Evolutionary conservation across 331 rosid genomes (phyloP).

Genomic region (Malus hybrid): DNA sequence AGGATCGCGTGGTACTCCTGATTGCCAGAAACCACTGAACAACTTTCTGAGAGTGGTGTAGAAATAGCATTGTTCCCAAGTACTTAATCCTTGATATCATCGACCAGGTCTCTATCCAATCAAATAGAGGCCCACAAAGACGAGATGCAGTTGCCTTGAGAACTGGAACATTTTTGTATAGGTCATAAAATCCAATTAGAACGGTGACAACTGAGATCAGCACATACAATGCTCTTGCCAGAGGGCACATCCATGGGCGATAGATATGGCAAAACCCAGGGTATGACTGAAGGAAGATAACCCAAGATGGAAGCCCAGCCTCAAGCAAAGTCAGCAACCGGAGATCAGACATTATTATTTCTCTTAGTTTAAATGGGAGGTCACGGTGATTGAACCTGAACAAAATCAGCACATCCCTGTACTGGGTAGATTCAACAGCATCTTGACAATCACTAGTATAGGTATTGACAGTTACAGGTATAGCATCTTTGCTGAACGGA

Average conservation of each 20-base stretch:
- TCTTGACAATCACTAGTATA: conserved; percentile 25
- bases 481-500: conserved; percentile 37
- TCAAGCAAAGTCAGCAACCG: conserved; percentile 85
- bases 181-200: conserved; percentile 86
- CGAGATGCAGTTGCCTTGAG: conserved; percentile 91
- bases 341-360: conserved; percentile 66
- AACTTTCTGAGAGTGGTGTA: conserved; percentile 80
- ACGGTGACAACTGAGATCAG: conserved; percentile 76
- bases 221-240: conserved; percentile 73
- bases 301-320: conserved; percentile 99
- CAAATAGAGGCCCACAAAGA: conserved; percentile 86
- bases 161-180: conserved; percentile 93
- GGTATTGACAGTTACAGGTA: neutral
- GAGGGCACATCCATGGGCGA: conserved; percentile 98
- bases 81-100: conserved; percentile 90
- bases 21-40: conserved; percentile 67
- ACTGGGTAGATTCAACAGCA: conserved; percentile 52
- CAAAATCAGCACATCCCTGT: conserved; percentile 61
- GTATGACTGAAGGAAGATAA: conserved; percentile 88
- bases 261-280: conserved; percentile 76
- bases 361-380: conserved; percentile 73
- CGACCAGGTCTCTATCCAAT: conserved; percentile 96
- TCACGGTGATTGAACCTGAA: conserved; percentile 71
- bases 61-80: conserved; percentile 93
- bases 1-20: conserved; percentile 46